Conservation (phyloP, 352 stramenopile species). For the Globisporangium paddicum region DNA sequence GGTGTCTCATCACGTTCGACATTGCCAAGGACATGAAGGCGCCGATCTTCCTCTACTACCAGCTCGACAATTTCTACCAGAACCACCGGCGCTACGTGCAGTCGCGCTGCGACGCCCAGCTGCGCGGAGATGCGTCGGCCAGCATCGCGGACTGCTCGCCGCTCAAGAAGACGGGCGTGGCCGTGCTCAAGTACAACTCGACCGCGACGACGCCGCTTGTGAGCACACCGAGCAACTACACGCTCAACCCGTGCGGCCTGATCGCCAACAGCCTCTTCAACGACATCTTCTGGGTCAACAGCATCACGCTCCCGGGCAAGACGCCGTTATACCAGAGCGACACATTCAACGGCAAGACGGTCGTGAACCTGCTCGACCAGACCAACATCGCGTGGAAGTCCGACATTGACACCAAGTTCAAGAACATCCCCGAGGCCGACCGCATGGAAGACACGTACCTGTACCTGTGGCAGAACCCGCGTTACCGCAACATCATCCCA, state of each 20-base stretch:
- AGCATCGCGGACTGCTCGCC: constrained; percentile 81
- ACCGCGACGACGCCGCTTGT: constrained; percentile 33
- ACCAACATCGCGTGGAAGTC: constrained; percentile 96
- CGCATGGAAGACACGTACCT: constrained; percentile 37
- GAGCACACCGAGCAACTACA: constrained; percentile 33
- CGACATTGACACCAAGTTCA: constrained; percentile 95
- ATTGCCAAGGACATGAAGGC: constrained; percentile 93
- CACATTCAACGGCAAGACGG: constrained; percentile 39
- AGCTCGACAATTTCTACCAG: constrained; percentile 99
- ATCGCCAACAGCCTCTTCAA: constrained; percentile 99
- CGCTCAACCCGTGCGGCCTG: constrained; percentile 96
- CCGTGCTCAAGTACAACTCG: constrained; percentile 72
- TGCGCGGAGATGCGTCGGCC: constrained; percentile 61
- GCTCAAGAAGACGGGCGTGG: constrained; percentile 36
- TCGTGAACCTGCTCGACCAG: constrained; percentile 91
- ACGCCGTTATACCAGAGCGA: constrained; percentile 61
- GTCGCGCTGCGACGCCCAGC: constrained; percentile 88
- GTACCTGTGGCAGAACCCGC: constrained; percentile 80
- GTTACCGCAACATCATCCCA: constrained; percentile 81
- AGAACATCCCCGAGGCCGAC: constrained; percentile 79
- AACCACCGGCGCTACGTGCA: constrained; percentile 96
- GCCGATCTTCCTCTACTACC: constrained; percentile 98
- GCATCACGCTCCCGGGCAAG: constrained; percentile 29
- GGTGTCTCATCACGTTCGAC: constrained; percentile 83
- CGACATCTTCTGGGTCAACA: constrained; percentile 89